Percentiles rank a stretch among this genome's conserved stretches.
phyloP scores from a whole-genome alignment of 805 yeast genomes.

The Candida sanyiensis region DNA sequence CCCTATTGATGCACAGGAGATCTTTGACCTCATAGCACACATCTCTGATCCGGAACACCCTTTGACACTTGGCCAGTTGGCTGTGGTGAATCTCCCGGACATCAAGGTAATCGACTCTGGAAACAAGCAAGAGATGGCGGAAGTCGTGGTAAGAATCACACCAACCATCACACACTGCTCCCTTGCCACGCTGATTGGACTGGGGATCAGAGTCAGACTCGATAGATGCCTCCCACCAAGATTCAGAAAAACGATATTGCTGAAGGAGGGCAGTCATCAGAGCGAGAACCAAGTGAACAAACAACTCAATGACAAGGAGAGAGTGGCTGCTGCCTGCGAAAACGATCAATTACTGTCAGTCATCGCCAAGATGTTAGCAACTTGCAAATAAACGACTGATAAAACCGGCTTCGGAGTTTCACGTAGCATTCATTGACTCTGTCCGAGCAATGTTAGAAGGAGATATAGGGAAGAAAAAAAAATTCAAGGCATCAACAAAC shows the following conservation, averaged over 20 bases:
- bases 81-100: conserved; percentile 84
- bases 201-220: conserved; percentile 87
- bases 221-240: conserved; percentile 85
- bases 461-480: background rate
- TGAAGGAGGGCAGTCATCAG: conserved; percentile 92
- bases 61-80: conserved; percentile 84
- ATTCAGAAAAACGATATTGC: conserved; percentile 68
- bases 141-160: conserved; percentile 77
- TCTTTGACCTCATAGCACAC: conserved; percentile 76
- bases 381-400: conserved; percentile 56
- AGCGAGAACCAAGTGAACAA: conserved; percentile 94
- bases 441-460: too few species aligned
- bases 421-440: too few species aligned
- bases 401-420: too few species aligned
- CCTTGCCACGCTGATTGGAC: conserved; percentile 89
- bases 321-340: conserved; percentile 98
- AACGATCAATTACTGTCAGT: conserved; percentile 87
- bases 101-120: conserved; percentile 63
- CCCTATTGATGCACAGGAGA: conserved; percentile 81
- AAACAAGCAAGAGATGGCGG: conserved; percentile 52
- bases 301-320: conserved; percentile 93
- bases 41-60: conserved; percentile 99
- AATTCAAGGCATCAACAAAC: background rate
- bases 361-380: conserved; percentile 85
- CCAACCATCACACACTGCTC: conserved; percentile 99